Base-by-base conservation (phyloP, 1,139 yeast genomes). In the Scheffersomyces stambukii region DNA sequence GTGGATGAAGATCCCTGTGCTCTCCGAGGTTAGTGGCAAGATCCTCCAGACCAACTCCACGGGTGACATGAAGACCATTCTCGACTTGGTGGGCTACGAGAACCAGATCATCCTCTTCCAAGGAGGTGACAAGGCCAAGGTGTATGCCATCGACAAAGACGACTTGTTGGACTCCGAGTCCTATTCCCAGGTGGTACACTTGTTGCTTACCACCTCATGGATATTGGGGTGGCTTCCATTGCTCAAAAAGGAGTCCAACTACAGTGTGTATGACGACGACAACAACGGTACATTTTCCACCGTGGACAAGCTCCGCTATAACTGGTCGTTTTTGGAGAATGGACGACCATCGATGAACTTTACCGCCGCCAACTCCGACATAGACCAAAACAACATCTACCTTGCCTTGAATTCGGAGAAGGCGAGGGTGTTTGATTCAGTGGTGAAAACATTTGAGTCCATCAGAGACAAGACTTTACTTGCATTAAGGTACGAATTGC, bases 401-500 rank as follows among this genome's bases (percentile, higher is more conserved):
- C 47, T 67, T 30, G 65, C 71, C 1, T 53, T 66, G 35, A 57
- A 50, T 32, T 43, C 54, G 21, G 65, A 60, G 10, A 60, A 70
- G 11, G 46, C 67, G 6, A 43, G 43, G 0, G 60, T 62, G 26
- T 86, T 79, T 46, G 75, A 77, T 36, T 52, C 52, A 3, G 55
- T 73, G 2, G 53, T 79, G 1, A 37, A 48, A 2, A 61, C 57
- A 1, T 70, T 83, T 38, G 66, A 65, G 32, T 41, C 46, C 3
- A 61, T 81, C 21, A 64, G 73, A 13, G 62, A 64, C 24, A 60
- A 63, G 16, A 60, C 81, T 4, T 57, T 81, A 29, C 47, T 78
- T 13, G 67, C 81, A 3, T 57, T 85, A 24, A 61, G 94, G 30
- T 77, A 78, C 39, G 91, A 82, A 46, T 52, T 80, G 25, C 64